A percentile compares a stretch with the other conserved stretches of the same genome.
phyloP scores from a whole-genome alignment of 257 asterid genomes.

The Penstemon newberryi region DNA sequence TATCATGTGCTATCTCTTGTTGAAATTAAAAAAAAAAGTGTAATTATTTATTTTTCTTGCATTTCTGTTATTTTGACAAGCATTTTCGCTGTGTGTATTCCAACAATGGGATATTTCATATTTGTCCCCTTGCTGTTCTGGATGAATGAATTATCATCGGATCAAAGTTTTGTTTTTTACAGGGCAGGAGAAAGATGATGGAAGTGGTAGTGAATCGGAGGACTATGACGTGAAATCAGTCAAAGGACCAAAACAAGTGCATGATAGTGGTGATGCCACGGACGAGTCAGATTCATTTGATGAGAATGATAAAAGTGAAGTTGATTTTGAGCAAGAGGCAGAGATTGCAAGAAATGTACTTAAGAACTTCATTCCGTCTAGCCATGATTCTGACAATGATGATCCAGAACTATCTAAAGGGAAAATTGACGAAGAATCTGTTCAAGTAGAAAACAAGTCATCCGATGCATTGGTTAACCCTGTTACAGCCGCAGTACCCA shows the following conservation, averaged over 20 bases:
- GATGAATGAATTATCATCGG: conserved; percentile 9
- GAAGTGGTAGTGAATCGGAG: conserved; percentile 49
- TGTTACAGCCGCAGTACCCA: conserved; percentile 18
- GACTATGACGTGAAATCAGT: conserved; percentile 45
- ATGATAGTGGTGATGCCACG: conserved; percentile 31
- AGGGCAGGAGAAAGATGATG: conserved; percentile 53
- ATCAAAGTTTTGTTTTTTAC: conserved; percentile 23
- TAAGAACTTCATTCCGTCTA: conserved; percentile 52
- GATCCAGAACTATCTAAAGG: conserved; percentile 34
- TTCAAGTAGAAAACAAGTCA: conserved; percentile 35
- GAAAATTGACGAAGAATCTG: conserved; percentile 41
- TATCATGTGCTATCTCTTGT: neutral
- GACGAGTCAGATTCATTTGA: conserved; percentile 48
- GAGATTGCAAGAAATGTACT: conserved; percentile 77
- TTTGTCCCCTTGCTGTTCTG: neutral
- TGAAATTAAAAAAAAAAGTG: neutral
- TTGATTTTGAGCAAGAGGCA: conserved; percentile 70
- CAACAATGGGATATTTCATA: neutral
- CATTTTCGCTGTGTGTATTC: neutral
- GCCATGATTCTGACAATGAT: conserved; percentile 32
- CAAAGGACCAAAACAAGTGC: conserved; percentile 38
- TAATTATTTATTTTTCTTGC: conserved; percentile 7
- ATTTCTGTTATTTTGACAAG: conserved; percentile 5
- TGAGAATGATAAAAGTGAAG: conserved; percentile 39
- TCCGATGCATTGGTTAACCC: conserved; percentile 28